Conservation (phyloP, 805 yeast genomes). For the Candida boleticola region DNA sequence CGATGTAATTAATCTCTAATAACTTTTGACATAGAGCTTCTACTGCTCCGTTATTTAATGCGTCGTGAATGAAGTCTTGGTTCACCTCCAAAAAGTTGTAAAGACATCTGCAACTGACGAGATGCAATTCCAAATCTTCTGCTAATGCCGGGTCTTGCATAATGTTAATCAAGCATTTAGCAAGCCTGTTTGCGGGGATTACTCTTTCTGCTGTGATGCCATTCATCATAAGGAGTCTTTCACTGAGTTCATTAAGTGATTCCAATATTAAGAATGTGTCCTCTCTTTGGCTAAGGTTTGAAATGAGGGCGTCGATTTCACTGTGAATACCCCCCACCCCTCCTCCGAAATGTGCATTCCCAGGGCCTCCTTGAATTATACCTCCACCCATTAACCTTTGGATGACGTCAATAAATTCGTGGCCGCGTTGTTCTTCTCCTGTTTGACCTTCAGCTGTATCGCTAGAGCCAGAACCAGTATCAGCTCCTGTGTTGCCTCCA, state of each 20-base stretch:
- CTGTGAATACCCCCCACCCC: constrained; percentile 15
- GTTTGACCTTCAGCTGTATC: not conserved
- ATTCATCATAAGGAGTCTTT: constrained; percentile 66
- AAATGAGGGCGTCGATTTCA: constrained; percentile 35
- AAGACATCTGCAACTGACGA: constrained; percentile 80
- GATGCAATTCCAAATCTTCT: constrained; percentile 74
- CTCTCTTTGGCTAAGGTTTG: constrained; percentile 41
- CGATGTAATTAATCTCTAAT: constrained; percentile 77
- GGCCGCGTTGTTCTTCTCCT: constrained; percentile 10
- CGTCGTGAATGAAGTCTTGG: constrained; percentile 58
- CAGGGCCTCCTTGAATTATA: constrained; percentile 15
- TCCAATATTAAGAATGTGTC: constrained; percentile 65
- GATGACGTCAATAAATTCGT: constrained; percentile 30
- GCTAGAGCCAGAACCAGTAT: constrained; percentile 12
- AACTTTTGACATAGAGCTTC: constrained; percentile 65
- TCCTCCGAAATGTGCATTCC: not conserved
- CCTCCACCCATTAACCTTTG: constrained; percentile 34
- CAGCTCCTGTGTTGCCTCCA: constrained; percentile 9
- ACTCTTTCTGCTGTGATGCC: constrained; percentile 58
- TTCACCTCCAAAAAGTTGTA: constrained; percentile 78
- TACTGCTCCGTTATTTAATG: constrained; percentile 64
- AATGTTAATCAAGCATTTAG: constrained; percentile 54
- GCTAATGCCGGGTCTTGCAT: constrained; percentile 55
- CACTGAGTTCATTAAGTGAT: constrained; percentile 63
- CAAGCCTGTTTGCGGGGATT: constrained; percentile 58